Percentiles rank a stretch among this genome's conserved stretches.
These are phyloP conservation scores for Metarhizium robertsii DNA, from an alignment of 2,329 filamentous ascomycete species.

Conservation along the genomic window DNA sequence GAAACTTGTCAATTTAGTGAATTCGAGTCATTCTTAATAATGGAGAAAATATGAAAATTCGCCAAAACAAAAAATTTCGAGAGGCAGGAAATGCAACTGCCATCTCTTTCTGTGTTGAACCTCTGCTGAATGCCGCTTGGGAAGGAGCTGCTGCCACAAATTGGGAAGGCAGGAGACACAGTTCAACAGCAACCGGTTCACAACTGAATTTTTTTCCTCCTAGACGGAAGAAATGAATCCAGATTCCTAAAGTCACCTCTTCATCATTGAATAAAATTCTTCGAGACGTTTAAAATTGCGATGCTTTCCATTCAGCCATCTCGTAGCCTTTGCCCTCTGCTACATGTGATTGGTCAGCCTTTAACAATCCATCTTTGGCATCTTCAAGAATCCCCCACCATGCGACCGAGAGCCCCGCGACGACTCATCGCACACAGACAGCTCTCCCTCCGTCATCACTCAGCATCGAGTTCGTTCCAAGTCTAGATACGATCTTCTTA, in stretches of 20 bases:
- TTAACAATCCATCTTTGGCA: not conserved
- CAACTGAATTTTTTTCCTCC: not conserved
- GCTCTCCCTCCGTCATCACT: not conserved
- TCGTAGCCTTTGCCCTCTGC: not conserved
- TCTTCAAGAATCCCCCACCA: not conserved
- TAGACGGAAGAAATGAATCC: not conserved
- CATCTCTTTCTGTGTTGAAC: not conserved
- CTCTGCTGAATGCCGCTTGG: not conserved
- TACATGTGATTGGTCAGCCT: slow-evolving; percentile 1
- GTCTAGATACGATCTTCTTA: not conserved
- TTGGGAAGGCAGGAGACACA: not conserved
- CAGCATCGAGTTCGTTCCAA: not conserved
- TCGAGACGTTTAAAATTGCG: not conserved
- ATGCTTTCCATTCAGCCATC: not conserved
- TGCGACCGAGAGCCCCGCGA: not conserved
- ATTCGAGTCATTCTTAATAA: not conserved
- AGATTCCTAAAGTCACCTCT: not conserved
- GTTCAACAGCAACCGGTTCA: not conserved
- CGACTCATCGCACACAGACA: not conserved
- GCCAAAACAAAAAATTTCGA: not conserved
- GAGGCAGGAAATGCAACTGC: not conserved
- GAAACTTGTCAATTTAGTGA: no score
- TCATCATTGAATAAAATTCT: not conserved
- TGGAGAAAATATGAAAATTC: not conserved
- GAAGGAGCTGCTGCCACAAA: not conserved